Percentiles rank a stretch among this genome's conserved stretches.
Conservation (phyloP, 768 basidiomycete species). For the Tricholoma sp. region DNA sequence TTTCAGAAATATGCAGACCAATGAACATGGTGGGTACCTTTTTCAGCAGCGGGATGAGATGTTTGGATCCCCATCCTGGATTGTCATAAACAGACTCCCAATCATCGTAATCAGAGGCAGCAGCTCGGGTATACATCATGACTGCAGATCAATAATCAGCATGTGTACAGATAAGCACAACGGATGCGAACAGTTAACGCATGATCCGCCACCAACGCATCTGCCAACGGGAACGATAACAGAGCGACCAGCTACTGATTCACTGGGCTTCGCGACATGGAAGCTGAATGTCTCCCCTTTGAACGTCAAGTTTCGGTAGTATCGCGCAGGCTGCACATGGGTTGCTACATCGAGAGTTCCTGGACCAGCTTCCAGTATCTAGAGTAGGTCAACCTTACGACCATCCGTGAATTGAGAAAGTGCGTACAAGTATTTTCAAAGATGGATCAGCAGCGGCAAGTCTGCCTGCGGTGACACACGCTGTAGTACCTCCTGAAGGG, state of each 20-base stretch:
- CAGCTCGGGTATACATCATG: slow-evolving; percentile 19
- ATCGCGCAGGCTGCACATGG: slow-evolving; percentile 54
- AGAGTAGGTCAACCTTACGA: neutral
- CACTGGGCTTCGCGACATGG: slow-evolving; percentile 39
- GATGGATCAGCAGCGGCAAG: slow-evolving; percentile 48
- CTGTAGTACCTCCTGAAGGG: slow-evolving; percentile 42
- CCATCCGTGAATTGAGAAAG: neutral
- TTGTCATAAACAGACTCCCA: slow-evolving; percentile 51
- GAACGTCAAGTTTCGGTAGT: slow-evolving; percentile 34
- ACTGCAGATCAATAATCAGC: neutral
- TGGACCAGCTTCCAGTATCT: slow-evolving; percentile 56
- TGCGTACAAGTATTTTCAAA: slow-evolving; percentile 48
- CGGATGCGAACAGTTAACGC: slow-evolving; percentile 47
- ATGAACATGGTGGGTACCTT: slow-evolving; percentile 37
- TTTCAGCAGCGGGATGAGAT: slow-evolving; percentile 52
- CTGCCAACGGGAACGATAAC: slow-evolving; percentile 40
- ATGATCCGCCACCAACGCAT: slow-evolving; percentile 58
- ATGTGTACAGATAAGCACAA: neutral
- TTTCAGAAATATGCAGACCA: neutral
- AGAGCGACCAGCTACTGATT: slow-evolving; percentile 37
- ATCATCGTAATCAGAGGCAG: slow-evolving; percentile 62
- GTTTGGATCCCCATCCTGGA: slow-evolving; percentile 55
- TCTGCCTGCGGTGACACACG: slow-evolving; percentile 52
- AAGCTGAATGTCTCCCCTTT: slow-evolving; percentile 38
- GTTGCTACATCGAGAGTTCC: slow-evolving; percentile 38